Base-by-base conservation (phyloP, 2,329 filamentous ascomycete species). In the Fusarium denticulatum region DNA sequence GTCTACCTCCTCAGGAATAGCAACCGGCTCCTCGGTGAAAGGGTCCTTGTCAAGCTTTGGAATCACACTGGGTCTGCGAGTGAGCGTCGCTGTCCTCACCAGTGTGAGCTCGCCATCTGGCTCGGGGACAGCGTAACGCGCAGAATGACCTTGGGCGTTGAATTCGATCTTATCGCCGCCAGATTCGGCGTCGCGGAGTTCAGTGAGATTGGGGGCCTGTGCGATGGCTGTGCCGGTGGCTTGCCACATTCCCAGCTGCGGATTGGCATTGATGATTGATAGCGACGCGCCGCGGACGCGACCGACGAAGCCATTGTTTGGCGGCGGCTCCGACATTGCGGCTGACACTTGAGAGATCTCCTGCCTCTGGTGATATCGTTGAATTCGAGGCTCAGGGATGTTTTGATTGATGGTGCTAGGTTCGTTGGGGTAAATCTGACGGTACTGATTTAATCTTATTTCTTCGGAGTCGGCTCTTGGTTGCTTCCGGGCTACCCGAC, bases 211-310 rank as follows among this genome's bases (percentile, higher is more conserved):
- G 8, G 56, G 56, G 3, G 56, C 56, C 50, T 59, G 56, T 8
- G 56, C 56, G 24, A 59, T 59, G 32, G 56, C 56, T 1, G 56
- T 59, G 3, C 56, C 56, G 6, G 56, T 59, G 46, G 56, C 56
- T 59, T 59, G 56, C 56, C 56, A 59, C 56, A 59, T 59, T 24
- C 56, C 56, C 42, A 59, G 42, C 32, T 59, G 56, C 15, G 56
- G 56, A 34, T 59, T 59, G 24, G 56, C 56, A n/a, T 59, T 59
- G 14, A 59, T 30, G 24, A 59, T 36, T 3, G 56, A 59, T 39
- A 59, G 32, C 24, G 56, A 59, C 20, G 56, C 42, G 26, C 56
- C 56, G 13, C 56, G 56, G 22, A 59, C 56, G 42, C 56, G 56
- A 30, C 26, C 26, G 34, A 50, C 56, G 42, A 59, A 39, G 56